Base-by-base conservation (phyloP, 225 moss, liverwort and hornwort species). In the Physcomitrellopsis africana region DNA sequence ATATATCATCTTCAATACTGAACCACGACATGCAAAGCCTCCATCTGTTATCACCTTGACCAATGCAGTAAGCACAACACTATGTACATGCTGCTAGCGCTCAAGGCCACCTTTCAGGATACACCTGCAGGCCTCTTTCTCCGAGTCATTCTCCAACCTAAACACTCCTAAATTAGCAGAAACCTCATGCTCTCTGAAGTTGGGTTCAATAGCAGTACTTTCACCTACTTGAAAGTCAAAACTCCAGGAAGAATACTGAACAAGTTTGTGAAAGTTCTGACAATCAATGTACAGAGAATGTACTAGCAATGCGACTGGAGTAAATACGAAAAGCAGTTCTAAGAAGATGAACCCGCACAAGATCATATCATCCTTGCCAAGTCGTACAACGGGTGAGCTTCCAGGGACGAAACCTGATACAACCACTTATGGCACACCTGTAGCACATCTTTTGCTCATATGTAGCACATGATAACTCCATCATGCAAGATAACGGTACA, bases 401-500 rank as follows among this genome's bases (percentile, higher is more conserved):
- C 79, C 48, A 64, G 75, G 64, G 13, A 68, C 59, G 67, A 51
- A 46, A 67, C 29, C 26, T 55, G 81, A 22, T 67, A 65, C 13
- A 24, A 49, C 26, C 29, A 45, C 43, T 76, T 65, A 43, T 60
- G 9, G 32, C 32, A 37, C 32, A 37, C 32, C 32, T 37, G 32
- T 37, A 7, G 32, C 32, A 37, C 32, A 37, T 37, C 32, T 20
- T 19, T 51, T 72, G 57, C 61, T 66, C 76, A 55, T 72, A 72
- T 64, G 69, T 65, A 79, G 79, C 65, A 63, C 72, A 65, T 44
- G 72, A 72, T 69, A 68, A 49, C 63, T 49, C 53, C 68, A 51
- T 88, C 83, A 88, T 70, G 88, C 88, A 76, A 85, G 83, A 71
- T 88, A 88, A 64, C 88, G 82, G 59, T 88, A 88, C 70, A 88